A percentile compares a stretch with the other conserved stretches of the same genome.
phyloP scores from a whole-genome alignment of 108 stramenopile species.

The Aurantiochytrium sp. region DNA sequence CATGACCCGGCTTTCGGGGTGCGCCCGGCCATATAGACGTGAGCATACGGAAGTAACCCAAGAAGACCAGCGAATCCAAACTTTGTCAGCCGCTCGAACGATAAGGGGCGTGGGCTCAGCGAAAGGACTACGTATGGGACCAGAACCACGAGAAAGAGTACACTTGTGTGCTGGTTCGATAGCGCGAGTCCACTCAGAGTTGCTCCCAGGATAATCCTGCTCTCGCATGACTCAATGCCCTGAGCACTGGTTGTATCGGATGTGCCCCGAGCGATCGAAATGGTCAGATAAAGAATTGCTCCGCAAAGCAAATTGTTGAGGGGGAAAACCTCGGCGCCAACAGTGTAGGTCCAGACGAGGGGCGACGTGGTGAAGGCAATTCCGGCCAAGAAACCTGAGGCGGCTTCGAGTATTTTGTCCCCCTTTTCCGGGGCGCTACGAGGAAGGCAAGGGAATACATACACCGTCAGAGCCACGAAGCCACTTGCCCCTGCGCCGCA shows the following conservation, averaged over 20 bases:
- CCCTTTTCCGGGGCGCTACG: not conserved
- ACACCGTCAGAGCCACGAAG: not conserved
- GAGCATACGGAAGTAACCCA: constrained; percentile 52
- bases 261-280: not conserved
- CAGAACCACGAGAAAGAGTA: constrained; percentile 48
- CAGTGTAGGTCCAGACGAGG: constrained; percentile 66
- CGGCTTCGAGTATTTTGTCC: not conserved
- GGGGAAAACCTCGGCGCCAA: constrained; percentile 72
- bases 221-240: no score
- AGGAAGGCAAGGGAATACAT: not conserved
- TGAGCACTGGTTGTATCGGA: no score
- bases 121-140: constrained; percentile 30
- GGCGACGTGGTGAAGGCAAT: constrained; percentile 53
- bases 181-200: constrained; percentile 58
- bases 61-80: not conserved
- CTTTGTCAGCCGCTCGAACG: not conserved
- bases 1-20: constrained; percentile 59
- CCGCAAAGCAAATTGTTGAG: constrained; percentile 64
- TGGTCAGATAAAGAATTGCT: constrained; percentile 26
- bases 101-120: not conserved
- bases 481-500: not conserved
- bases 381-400: not conserved
- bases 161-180: constrained; percentile 69
- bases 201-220: constrained; percentile 36
- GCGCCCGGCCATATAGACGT: constrained; percentile 42